Evolutionary conservation across 345 rosid genomes (phyloP), one percentile per base, ranked within the genome.

Genomic region (Boechera stricta): DNA sequence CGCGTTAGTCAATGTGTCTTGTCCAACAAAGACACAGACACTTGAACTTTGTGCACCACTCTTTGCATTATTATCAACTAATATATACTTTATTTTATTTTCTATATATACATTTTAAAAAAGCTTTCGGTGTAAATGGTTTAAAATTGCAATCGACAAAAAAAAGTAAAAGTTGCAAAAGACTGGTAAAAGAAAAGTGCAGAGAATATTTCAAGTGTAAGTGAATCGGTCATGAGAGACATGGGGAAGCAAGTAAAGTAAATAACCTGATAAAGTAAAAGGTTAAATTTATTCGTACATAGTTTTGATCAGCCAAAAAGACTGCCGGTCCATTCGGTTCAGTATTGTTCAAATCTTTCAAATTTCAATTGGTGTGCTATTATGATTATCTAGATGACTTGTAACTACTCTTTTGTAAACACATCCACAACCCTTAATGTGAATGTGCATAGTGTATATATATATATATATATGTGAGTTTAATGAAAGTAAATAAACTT

Each of bases 11-110:
- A 58, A 72, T 51, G 77, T 51, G 77, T 72, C 77, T 57, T 78
- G 81, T 78, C 81, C 32, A 78, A 41, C 72, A 64, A 39, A 24
- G 81, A 72, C 81, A 59, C 28, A 67, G 59, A 67, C 64, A 60
- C 74, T 78, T 67, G 81, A 72, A 66, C 63, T 78, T 78, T 60
- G 81, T 78, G 81, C 77, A 67, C 64, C 74, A 78, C 77, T 66
- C 69, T 58, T 59, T 41, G 9, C 53, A 57, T 71, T 77, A 38
- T 28, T 29, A 55, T 47, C 65, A 21, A 33, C 28, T 26, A 26
- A 26, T 26, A 26, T 26, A 26, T 2, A 26, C 28, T 26, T 63
- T 63, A 7, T 0, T 18, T 64, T 45, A 12, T 35, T 2, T 48
- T 26, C 6, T n/a, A n/a, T n/a, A n/a, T 28, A 21, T 31, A 28